Evolutionary conservation across 2,329 filamentous ascomycete species (phyloP).

Genomic region (Elsinoe batatas): DNA sequence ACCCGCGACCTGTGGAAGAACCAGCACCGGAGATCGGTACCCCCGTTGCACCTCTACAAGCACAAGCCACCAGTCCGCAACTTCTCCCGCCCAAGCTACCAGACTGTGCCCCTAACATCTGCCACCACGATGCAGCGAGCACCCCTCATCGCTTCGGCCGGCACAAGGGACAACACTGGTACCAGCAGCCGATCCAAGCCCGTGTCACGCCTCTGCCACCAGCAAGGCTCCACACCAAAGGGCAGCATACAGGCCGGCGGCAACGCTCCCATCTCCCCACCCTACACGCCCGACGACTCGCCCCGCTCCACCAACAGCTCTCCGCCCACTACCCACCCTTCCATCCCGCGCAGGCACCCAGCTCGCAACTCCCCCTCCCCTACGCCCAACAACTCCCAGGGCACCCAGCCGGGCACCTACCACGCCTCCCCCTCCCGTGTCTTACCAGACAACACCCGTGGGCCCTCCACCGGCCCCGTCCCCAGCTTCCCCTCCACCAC

Average conservation of each 20-base stretch:
- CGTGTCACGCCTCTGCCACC: too few relatives aligned
- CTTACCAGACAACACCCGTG: not conserved
- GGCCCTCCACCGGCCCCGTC: not conserved
- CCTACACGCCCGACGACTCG: not conserved
- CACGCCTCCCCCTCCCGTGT: not conserved
- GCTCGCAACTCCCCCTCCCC: not conserved
- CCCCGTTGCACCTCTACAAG: not conserved
- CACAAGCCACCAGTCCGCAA: not conserved
- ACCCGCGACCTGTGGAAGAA: not conserved
- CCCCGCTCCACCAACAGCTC: not conserved
- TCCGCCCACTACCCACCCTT: not conserved
- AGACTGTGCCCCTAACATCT: not conserved
- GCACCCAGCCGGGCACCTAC: too few relatives aligned
- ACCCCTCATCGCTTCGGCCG: not conserved
- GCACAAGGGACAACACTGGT: not conserved
- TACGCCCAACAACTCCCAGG: not conserved
- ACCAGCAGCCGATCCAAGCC: not conserved
- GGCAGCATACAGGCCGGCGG: too few relatives aligned
- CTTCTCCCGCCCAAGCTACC: slow-evolving; percentile 1
- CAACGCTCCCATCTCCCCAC: too few relatives aligned
- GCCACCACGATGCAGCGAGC: not conserved
- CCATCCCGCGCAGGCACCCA: not conserved
- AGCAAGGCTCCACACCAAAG: too few relatives aligned
- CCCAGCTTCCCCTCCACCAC: not conserved
- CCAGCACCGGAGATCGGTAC: not conserved